phyloP scores from a whole-genome alignment of 1,284 basidiomycete genomes.

The Cutaneotrichosporon spelunceum region DNA sequence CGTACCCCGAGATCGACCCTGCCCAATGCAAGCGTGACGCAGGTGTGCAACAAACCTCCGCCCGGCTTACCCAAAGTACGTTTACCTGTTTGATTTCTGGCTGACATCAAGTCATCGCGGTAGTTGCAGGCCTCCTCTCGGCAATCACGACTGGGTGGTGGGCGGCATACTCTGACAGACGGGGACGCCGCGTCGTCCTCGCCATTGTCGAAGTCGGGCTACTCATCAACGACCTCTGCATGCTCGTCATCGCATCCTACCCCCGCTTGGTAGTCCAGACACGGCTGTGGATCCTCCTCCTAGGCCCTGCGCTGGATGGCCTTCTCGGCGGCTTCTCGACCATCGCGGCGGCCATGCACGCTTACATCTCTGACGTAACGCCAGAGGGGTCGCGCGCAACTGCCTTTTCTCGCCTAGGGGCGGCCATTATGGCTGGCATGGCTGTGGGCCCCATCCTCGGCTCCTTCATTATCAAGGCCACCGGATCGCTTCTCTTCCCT shows the following conservation, averaged over 20 bases:
- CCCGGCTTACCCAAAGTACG: constrained; percentile 64
- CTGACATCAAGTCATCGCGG: constrained; percentile 59
- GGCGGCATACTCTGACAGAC: constrained; percentile 73
- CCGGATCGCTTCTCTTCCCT: constrained; percentile 62
- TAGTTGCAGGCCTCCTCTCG: constrained; percentile 73
- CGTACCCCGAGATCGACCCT: constrained; percentile 48
- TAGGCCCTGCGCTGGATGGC: constrained; percentile 79
- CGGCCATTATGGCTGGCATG: constrained; percentile 59
- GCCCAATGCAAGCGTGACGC: constrained; percentile 65
- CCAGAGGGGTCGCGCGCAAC: constrained; percentile 75
- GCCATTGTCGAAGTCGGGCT: constrained; percentile 67
- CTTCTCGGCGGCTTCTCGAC: constrained; percentile 81
- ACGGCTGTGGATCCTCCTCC: constrained; percentile 67
- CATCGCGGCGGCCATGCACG: constrained; percentile 70
- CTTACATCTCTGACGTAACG: constrained; percentile 79
- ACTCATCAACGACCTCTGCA: constrained; percentile 70
- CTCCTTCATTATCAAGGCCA: constrained; percentile 63
- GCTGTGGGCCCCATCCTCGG: constrained; percentile 70
- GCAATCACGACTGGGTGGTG: constrained; percentile 84
- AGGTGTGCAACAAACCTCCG: constrained; percentile 66
- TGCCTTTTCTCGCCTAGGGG: constrained; percentile 71
- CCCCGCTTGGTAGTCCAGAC: constrained; percentile 59
- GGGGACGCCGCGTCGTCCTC: constrained; percentile 73
- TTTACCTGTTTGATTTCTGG: constrained; percentile 11
- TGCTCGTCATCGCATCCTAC: constrained; percentile 72